These are phyloP conservation scores for Ogataea saltuana DNA, from an alignment of 805 yeast species.

Conservation along the genomic window DNA sequence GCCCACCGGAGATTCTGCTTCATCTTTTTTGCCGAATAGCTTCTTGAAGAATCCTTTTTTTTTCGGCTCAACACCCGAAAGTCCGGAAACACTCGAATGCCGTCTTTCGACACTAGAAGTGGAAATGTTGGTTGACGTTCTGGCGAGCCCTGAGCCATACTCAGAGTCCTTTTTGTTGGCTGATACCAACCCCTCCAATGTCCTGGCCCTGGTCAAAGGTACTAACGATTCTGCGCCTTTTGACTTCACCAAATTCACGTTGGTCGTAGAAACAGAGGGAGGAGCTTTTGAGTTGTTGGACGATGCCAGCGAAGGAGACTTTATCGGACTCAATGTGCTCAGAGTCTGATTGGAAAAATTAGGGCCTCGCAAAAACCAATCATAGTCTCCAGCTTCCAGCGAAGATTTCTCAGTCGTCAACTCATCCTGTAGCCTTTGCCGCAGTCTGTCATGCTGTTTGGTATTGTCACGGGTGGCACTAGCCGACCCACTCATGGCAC, in stretches of 20 bases:
- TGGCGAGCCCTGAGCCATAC: slow-evolving; percentile 16
- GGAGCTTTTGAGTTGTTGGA: slow-evolving; percentile 29
- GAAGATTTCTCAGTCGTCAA: slow-evolving; percentile 18
- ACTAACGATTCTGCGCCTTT: slow-evolving; percentile 13
- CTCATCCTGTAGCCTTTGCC: slow-evolving; percentile 33
- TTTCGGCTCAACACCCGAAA: slow-evolving; percentile 13
- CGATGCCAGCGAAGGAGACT: slow-evolving; percentile 29
- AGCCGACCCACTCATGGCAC: slow-evolving; percentile 15
- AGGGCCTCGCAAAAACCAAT: slow-evolving; percentile 34
- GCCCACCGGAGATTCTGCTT: slow-evolving; percentile 9
- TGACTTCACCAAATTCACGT: slow-evolving; percentile 11
- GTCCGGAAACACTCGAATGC: slow-evolving; percentile 2
- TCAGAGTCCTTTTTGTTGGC: slow-evolving; percentile 14
- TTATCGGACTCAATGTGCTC: slow-evolving; percentile 23
- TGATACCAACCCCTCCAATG: slow-evolving; percentile 27
- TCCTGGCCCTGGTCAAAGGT: slow-evolving; percentile 26
- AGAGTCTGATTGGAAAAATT: slow-evolving; percentile 12
- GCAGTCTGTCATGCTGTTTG: slow-evolving; percentile 32
- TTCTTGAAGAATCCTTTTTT: slow-evolving; percentile 26
- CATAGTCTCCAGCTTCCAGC: slow-evolving; percentile 31
- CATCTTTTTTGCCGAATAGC: slow-evolving; percentile 29
- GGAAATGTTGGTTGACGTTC: slow-evolving; percentile 34
- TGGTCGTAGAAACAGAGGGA: slow-evolving; percentile 27
- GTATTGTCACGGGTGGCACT: slow-evolving; percentile 15
- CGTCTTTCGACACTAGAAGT: slow-evolving; percentile 16